Evolutionary conservation across 305 asterid genomes (phyloP), one percentile per base, ranked within the genome.

Genomic region (Fraxinus paxiana): DNA sequence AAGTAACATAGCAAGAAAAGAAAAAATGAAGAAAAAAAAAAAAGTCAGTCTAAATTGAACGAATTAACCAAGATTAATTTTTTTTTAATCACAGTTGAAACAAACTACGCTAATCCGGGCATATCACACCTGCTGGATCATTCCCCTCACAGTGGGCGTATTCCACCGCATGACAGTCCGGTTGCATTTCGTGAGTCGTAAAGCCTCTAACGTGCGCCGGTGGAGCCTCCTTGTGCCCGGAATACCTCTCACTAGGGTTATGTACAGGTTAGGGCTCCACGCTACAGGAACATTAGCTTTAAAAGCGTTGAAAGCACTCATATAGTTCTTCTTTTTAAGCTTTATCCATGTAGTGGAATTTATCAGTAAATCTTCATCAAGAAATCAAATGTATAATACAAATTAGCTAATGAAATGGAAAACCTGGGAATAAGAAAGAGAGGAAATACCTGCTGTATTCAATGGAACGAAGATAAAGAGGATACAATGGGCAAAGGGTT

Each of bases 221-320:
- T 96, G 99, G 88, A 94, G 97, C 80, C 79, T 91, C 91, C 98
- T 82, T 20, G 99, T 96, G 2, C 99, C 99, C 8, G 99, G 99
- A 26, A 92, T 92, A 6, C 99, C 99, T 84, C 99, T 96, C 77
- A 96, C 99, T 80, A 94, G 93, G 18, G 99, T 96, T 61, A 96
- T 85, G 86, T 94, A 92, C n/a, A 96, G 88, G 83, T 92, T 91
- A 20, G 91, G 90, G 88, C 97, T 96, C 99, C 99, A 96, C 43
- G 94, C 94, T 10, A 96, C 86, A 2, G 97, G 94, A 81, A 88
- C 91, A 77, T 88, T 88, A 10, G 99, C 91, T 90, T 91, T 94
- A 37, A 92, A 96, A 43, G 94, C 95, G 8, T 88, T 92, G 91
- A 86, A 96, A 75, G 97, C 97, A 80, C 97, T 96, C 98, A 94